Evolutionary conservation across 2,329 filamentous ascomycete species (phyloP), one percentile per base, ranked within the genome.

Genomic region (Monosporascus sp.): DNA sequence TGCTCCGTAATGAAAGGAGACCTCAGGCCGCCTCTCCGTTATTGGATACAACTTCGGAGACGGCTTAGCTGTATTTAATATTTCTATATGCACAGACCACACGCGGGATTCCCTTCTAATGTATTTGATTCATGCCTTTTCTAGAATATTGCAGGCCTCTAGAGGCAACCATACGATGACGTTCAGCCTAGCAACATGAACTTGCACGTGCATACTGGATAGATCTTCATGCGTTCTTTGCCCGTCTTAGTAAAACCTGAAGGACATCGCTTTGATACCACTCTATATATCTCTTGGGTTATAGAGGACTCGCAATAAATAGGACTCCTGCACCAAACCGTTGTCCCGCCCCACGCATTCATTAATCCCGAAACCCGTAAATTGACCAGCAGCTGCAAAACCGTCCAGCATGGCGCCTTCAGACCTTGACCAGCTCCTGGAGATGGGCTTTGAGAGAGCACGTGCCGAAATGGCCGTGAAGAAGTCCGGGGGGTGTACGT

Each of bases 401-500:
- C 53, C 53, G 59, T 58, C 63, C 69, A 73, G 62, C 57, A 84
- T 82, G 73, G 78, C 80, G 58, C 73, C 79, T 57, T 77, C 81
- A 45, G 83, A 87, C 62, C 74, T 87, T 18, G 77, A 84, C 18
- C 71, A 79, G 37, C 73, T 88, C 62, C 67, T 87, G 58, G 84
- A 87, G 50, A 87, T 88, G 83, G 85, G 85, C 71, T 99, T 99
- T 66, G 90, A 96, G 59, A 83, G 84, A 64, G 83, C 90, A 65
- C 85, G 89, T 60, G 87, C 90, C 47, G 82, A 92, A 68, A 74
- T 97, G 46, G 94, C 94, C 37, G 78, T 96, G 59, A 90, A 93
- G 73, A 90, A 89, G 66, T 82, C 85, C 14, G 90, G 91, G 57
- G 88, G 88, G 53, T 74, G 91, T 90, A 76, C 73, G 88, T 75